Conservation (phyloP, 2,329 filamentous ascomycete species). For the Aspergillus sp. region DNA sequence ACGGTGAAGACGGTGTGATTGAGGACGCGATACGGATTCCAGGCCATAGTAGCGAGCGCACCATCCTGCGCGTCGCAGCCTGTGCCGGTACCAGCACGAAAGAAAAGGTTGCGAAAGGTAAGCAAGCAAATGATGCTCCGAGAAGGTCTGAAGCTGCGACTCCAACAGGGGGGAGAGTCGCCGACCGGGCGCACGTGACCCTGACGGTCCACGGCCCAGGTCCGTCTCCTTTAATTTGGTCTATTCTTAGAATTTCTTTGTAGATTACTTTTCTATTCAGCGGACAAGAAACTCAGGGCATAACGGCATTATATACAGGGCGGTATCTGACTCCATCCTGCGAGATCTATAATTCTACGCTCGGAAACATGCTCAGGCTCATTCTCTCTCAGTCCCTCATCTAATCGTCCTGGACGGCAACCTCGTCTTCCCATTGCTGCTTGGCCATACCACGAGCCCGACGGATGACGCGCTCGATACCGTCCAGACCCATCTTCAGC, state of each 20-base stretch:
- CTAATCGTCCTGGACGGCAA: constrained; percentile 37
- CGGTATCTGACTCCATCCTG: not conserved
- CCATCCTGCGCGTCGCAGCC: constrained; percentile 18
- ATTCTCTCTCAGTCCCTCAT: not conserved
- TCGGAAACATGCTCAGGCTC: not conserved
- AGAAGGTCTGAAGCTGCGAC: not conserved
- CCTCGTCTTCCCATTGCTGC: constrained; percentile 35
- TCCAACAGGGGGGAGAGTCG: too few relatives aligned
- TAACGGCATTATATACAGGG: not conserved
- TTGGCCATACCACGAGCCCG: constrained; percentile 38
- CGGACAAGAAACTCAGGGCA: not conserved
- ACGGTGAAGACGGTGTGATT: constrained; percentile 77
- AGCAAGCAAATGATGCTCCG: not conserved
- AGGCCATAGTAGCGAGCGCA: constrained; percentile 30
- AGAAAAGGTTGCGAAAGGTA: not conserved
- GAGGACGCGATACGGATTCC: constrained; percentile 69
- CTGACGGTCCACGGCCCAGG: too few relatives aligned
- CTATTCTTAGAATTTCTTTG: not conserved
- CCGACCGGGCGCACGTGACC: not conserved
- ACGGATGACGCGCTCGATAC: constrained; percentile 75
- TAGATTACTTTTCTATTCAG: not conserved
- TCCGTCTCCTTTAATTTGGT: not conserved
- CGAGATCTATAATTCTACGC: not conserved
- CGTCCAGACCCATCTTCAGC: constrained; percentile 75
- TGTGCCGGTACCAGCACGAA: not conserved